Evolutionary conservation across 495 filamentous ascomycete genomes (phyloP).

Genomic region (Podospora pseudocomata): DNA sequence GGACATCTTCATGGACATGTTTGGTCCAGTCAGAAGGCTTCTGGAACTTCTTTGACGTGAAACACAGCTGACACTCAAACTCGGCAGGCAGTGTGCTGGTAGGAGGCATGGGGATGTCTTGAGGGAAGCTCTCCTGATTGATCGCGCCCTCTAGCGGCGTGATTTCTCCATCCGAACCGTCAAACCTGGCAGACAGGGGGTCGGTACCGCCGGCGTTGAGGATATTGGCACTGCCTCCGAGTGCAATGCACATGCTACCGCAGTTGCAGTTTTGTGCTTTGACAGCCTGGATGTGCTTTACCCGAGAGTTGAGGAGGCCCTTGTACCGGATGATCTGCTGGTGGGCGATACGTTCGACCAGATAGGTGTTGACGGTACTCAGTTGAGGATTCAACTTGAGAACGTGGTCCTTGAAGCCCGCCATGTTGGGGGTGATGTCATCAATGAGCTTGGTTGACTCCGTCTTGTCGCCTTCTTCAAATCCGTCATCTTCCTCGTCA

Average conservation of each 20-base stretch:
- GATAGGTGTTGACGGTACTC: conserved; percentile 45
- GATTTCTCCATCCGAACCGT: conserved; percentile 60
- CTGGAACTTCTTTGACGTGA: conserved; percentile 81
- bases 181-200: conserved; percentile 41
- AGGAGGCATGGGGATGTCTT: conserved; percentile 78
- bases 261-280: conserved; percentile 54
- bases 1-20: conserved; percentile 92
- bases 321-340: conserved; percentile 80
- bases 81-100: conserved; percentile 75
- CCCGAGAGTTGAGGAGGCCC: conserved; percentile 65
- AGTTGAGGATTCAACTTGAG: conserved; percentile 63
- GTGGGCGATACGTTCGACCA: conserved; percentile 78
- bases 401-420: conserved; percentile 76
- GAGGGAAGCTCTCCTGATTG: conserved; percentile 65
- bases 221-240: conserved; percentile 54
- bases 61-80: conserved; percentile 92
- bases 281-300: conserved; percentile 63
- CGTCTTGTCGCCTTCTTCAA: conserved; percentile 47
- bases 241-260: conserved; percentile 58
- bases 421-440: conserved; percentile 65
- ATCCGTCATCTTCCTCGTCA: conserved; percentile 49
- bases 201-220: conserved; percentile 41
- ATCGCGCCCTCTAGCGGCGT: conserved; percentile 65
- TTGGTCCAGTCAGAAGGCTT: conserved; percentile 99
- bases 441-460: conserved; percentile 45